A percentile compares a stretch with the other conserved stretches of the same genome.
Conservation (phyloP, 2,329 filamentous ascomycete genomes). For the Pyrenophora teres region DNA sequence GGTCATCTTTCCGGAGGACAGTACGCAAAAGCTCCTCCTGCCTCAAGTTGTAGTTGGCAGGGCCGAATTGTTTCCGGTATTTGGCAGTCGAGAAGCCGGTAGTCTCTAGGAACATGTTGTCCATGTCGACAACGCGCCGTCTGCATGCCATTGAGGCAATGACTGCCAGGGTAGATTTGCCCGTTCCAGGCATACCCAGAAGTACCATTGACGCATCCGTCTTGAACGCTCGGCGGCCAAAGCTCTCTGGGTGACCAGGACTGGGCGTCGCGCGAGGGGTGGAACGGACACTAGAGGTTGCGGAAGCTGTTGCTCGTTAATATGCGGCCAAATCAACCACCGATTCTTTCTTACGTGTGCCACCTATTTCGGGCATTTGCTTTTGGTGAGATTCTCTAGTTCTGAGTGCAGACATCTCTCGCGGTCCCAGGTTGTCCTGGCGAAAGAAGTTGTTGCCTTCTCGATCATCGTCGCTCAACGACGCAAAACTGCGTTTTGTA, state of each 20-base stretch:
- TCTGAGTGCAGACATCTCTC: conserved; percentile 1
- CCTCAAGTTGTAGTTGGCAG: conserved; percentile 64
- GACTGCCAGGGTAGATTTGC: conserved; percentile 76
- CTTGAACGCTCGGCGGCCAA: conserved; percentile 53
- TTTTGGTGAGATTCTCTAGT: conserved; percentile 6
- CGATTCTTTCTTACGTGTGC: conserved; percentile 14
- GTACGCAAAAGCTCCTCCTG: conserved; percentile 66
- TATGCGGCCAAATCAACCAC: background rate
- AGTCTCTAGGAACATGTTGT: conserved; percentile 68
- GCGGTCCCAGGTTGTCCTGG: background rate
- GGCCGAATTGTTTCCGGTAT: conserved; percentile 68
- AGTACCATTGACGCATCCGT: conserved; percentile 72
- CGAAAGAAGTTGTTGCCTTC: conserved; percentile 7
- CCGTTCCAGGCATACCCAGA: conserved; percentile 73
- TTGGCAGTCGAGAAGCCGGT: conserved; percentile 65
- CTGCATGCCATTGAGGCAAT: conserved; percentile 74
- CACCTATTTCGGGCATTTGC: conserved; percentile 13
- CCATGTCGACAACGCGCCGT: conserved; percentile 70
- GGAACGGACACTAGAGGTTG: conserved; percentile 33
- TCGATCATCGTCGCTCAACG: conserved; percentile 7
- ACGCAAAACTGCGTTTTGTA: conserved; percentile 13
- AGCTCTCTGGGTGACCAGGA: conserved; percentile 18
- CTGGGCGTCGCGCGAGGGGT: conserved; percentile 36
- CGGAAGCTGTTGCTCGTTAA: conserved; percentile 22
- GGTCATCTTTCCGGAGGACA: conserved; percentile 63